Base-by-base conservation (phyloP, 1,284 basidiomycete genomes). In the Rhodotorula glutinis region DNA sequence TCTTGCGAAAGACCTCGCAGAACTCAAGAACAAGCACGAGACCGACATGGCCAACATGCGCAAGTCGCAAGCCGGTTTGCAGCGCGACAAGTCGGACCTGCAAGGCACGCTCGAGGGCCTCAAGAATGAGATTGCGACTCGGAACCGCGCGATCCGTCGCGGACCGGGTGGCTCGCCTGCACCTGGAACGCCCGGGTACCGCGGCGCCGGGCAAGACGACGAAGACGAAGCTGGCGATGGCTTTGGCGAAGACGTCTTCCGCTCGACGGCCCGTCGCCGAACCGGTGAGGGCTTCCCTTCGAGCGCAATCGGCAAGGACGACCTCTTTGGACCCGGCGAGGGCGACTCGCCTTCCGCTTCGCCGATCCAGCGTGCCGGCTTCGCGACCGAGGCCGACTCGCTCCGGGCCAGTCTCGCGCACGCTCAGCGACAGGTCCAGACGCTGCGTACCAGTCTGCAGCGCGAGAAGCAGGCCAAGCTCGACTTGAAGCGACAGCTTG, bases 81-180 rank as follows among this genome's bases (percentile, higher is more conserved):
- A 89, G 74, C 86, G 95, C 66, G 94, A 98, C 78, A 93, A 94
- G 79, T 88, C 87, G 51, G 95, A 98, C 75, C 82, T 98, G 19
- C 89, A 95, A 77, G 85, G 87, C 70, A 83, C 87, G 23, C 82
- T 97, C 43, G 79, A 80, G 43, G 89, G 91, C 67, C 82, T 84
- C 11, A 81, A 91, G 77, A 90, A 89, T 0, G 89, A 92, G 59
- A 79, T 85, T 58, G 83, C 83, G 4, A 85, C 86, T 16, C 59
- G 61, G 14, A 38, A 55, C 17, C 60, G 73, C 29, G 68, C 71
- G n/a, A 67, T 76, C 56, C 57, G 70, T 21, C 56, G 71, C 25
- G 58, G 58, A 13, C 47, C 44, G 8, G 56, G 52, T 4, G 67
- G 66, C 8, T 68, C 70, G 21, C 66, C 66, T 23, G 53, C 49